Conservation (phyloP, 257 asterid species). For the Coffea canephora region DNA sequence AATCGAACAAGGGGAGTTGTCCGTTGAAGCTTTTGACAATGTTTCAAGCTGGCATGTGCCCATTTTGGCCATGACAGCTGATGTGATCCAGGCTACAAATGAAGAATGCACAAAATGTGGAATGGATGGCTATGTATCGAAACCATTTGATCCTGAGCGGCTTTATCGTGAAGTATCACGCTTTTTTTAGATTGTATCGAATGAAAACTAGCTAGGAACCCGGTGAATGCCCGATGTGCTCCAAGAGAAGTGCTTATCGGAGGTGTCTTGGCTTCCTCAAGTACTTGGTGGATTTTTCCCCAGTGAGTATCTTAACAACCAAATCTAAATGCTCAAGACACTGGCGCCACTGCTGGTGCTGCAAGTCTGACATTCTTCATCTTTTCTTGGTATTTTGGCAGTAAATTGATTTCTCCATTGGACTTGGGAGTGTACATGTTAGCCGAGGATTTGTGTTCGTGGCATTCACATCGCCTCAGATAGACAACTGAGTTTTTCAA, state of each 20-base stretch:
- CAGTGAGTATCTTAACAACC: slow-evolving; percentile 16
- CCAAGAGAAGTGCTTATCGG: neutral
- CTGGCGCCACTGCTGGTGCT: neutral
- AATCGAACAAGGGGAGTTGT: slow-evolving; percentile 47
- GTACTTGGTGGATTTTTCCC: neutral
- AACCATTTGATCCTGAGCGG: slow-evolving; percentile 94
- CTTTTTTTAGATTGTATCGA: slow-evolving; percentile 40
- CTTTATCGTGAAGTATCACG: slow-evolving; percentile 87
- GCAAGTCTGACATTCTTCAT: neutral
- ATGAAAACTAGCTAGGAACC: slow-evolving; percentile 29
- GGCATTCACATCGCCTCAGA: neutral
- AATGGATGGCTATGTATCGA: slow-evolving; percentile 94
- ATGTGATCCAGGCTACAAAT: slow-evolving; percentile 83
- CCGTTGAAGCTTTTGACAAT: slow-evolving; percentile 35
- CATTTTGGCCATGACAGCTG: slow-evolving; percentile 96
- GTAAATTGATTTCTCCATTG: slow-evolving; percentile 4
- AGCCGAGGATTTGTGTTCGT: neutral
- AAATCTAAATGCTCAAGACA: neutral
- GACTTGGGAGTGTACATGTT: slow-evolving; percentile 7
- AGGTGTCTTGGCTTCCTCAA: slow-evolving; percentile 17
- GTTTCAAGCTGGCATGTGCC: slow-evolving; percentile 78
- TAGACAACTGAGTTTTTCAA: slow-evolving; percentile 2
- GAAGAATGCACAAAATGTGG: slow-evolving; percentile 58
- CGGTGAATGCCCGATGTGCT: slow-evolving; percentile 18
- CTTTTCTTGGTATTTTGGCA: neutral